Evolutionary conservation across 768 basidiomycete species (phyloP), one percentile per base, ranked within the genome.

Genomic region (Rhodotorula paludigena): DNA sequence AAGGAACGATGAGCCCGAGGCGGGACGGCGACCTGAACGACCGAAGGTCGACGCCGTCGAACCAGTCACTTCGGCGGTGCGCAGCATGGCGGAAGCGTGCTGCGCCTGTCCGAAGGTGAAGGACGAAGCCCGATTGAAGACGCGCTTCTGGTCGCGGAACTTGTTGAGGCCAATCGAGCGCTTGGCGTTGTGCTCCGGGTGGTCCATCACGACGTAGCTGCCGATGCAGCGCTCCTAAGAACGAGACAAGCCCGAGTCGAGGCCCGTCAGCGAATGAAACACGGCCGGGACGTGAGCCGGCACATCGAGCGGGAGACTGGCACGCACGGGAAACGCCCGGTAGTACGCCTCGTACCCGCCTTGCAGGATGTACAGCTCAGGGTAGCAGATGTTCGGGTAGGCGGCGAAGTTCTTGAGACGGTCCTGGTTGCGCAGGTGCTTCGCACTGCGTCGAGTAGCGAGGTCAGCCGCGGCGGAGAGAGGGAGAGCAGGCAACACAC

Each of bases 311-410:
- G 32, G 9, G 32, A 21, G 10, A 23, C 16, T 15, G 42, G 11
- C 30, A 78, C 80, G 36, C 55, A 82, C 77, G 4, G 85, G 80
- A 58, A 84, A 87, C 32, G 81, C 79, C 73, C 86, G 85, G 81
- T 83, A 96, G 81, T 92, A 98, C 49, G 85, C 84, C 73, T 86
- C 90, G 78, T 97, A 99, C 20, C 96, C 96, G 44, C 96, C 96
- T 80, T 96, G 90, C 14, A 99, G 85, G 73, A 99, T 85, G 80
- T 98, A 99, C 25, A 98, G 85, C 79, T 99, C 96, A 0, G 96
- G 96, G 76, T 90, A 99, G 78, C 90, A 89, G 48, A 97, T 87
- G 76, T 84, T 88, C 8, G 96, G 96, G 77, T 99, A 99, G 66
- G 89, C 87, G 69, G 89, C 87, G 33, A 58, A 47, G 79, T 97